phyloP scores from a whole-genome alignment of 768 basidiomycete species.

The Tremella mesenterica region DNA sequence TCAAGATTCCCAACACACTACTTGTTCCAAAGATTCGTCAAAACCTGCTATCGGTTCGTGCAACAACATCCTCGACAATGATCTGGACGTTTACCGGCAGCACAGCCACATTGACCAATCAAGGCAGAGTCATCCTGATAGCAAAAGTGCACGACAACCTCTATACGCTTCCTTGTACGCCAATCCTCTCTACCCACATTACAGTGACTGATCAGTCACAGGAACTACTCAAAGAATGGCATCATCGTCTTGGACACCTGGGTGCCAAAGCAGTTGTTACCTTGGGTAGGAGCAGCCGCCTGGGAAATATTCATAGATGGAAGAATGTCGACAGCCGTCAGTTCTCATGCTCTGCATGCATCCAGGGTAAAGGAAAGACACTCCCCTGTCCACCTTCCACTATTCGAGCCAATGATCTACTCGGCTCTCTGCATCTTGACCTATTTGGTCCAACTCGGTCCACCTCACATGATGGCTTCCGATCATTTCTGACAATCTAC shows the following conservation, averaged over 20 bases:
- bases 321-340: background rate
- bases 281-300: background rate
- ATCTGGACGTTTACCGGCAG: background rate
- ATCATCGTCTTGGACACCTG: background rate
- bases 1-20: background rate
- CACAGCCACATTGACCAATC: background rate
- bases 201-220: background rate
- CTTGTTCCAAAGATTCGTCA: background rate
- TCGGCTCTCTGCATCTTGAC: background rate
- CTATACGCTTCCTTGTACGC: background rate
- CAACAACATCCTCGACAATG: background rate
- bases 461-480: background rate
- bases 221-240: background rate
- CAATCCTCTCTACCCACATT: background rate
- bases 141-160: background rate
- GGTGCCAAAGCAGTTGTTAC: background rate
- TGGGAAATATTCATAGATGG: background rate
- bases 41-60: background rate
- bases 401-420: background rate
- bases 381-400: background rate
- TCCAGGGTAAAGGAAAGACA: background rate
- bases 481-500: background rate
- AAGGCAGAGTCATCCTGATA: background rate
- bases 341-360: too few relatives aligned
- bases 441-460: background rate